Percentiles rank a stretch among this genome's conserved stretches.
These are phyloP conservation scores for Babesia bigemina DNA, from an alignment of 169 alveolate genomes.

Conservation along the genomic window DNA sequence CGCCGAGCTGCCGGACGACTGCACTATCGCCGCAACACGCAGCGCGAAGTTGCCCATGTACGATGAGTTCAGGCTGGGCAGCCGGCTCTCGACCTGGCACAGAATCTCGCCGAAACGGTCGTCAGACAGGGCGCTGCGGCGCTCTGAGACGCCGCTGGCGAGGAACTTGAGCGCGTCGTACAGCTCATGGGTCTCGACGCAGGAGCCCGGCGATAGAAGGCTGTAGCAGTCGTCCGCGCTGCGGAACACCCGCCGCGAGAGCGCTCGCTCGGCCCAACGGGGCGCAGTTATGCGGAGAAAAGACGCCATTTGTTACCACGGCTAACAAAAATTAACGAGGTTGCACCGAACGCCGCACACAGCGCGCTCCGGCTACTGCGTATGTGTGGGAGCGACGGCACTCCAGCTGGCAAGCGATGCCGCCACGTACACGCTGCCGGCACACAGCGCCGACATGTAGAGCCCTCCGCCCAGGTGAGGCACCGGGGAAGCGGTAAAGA, in stretches of 20 bases:
- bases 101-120: conserved; percentile 52
- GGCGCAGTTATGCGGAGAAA: conserved; percentile 5
- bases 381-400: not conserved
- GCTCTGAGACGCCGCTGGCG: conserved; percentile 7
- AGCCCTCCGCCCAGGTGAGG: not conserved
- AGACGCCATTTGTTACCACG: not conserved
- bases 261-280: conserved; percentile 18
- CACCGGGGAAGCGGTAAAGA: conserved; percentile 23
- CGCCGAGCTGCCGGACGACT: not conserved
- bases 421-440: conserved; percentile 17
- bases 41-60: conserved; percentile 68
- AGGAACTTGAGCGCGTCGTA: conserved; percentile 61
- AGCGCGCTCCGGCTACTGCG: not conserved
- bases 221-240: conserved; percentile 60
- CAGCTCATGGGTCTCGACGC: conserved; percentile 40
- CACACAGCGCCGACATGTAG: conserved; percentile 14
- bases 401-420: not conserved
- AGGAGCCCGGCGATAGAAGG: conserved; percentile 41
- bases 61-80: conserved; percentile 62
- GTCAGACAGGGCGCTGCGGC: conserved; percentile 43
- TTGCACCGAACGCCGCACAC: not conserved
- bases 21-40: conserved; percentile 32
- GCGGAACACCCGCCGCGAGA: conserved; percentile 22
- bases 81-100: conserved; percentile 59
- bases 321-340: not conserved